Percentiles rank a stretch among this genome's conserved stretches.
Evolutionary conservation across 352 stramenopile species (phyloP).

Genomic region (Phytopythium sindhum): DNA sequence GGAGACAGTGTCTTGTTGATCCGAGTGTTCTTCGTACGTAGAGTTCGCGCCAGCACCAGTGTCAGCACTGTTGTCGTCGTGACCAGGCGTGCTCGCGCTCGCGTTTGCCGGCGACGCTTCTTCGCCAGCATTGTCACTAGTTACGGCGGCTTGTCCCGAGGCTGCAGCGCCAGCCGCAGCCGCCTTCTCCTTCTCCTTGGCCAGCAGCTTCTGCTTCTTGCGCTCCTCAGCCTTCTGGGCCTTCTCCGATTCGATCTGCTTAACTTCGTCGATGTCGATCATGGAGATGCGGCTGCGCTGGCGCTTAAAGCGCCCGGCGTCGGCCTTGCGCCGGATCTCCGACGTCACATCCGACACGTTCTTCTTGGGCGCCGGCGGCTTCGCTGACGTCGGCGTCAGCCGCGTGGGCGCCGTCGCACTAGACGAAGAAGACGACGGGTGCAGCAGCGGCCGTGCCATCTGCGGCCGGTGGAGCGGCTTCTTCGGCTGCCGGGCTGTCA

Average conservation of each 20-base stretch:
- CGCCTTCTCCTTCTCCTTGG: slow-evolving; percentile 34
- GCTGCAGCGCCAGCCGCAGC: slow-evolving; percentile 6
- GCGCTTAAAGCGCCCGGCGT: slow-evolving; percentile 78
- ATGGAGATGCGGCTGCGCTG: slow-evolving; percentile 84
- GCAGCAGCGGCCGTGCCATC: slow-evolving; percentile 30
- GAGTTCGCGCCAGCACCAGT: not conserved
- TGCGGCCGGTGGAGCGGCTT: slow-evolving; percentile 41
- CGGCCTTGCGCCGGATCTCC: slow-evolving; percentile 80
- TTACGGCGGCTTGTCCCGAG: not conserved
- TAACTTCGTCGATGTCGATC: slow-evolving; percentile 87
- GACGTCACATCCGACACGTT: slow-evolving; percentile 72
- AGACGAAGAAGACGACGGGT: slow-evolving; percentile 15
- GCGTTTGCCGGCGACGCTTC: not conserved
- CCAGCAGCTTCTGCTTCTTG: slow-evolving; percentile 64
- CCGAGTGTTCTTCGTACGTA: slow-evolving; percentile 2
- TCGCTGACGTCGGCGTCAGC: slow-evolving; percentile 19
- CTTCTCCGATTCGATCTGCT: slow-evolving; percentile 86
- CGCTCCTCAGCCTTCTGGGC: slow-evolving; percentile 78
- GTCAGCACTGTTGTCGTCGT: not conserved
- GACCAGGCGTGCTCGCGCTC: not conserved
- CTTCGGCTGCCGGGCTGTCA: slow-evolving; percentile 21
- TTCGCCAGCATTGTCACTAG: not conserved
- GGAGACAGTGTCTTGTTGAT: slow-evolving; percentile 1
- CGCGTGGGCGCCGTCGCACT: slow-evolving; percentile 20
- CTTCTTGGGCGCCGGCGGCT: slow-evolving; percentile 45